Conservation (phyloP, 2,329 filamentous ascomycete genomes). For the Phoma sp. region DNA sequence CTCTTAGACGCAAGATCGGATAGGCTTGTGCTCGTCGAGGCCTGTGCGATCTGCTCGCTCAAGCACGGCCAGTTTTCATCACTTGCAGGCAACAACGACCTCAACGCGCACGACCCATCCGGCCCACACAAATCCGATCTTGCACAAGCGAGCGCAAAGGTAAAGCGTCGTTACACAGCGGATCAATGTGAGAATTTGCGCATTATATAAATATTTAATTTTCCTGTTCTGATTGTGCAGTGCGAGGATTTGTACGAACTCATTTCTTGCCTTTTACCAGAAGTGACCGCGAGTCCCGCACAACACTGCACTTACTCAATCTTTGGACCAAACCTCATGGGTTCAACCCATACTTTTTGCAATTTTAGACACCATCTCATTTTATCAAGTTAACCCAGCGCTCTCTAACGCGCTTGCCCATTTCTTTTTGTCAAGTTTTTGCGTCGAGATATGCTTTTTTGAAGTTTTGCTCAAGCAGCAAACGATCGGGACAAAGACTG, state of each 20-base stretch:
- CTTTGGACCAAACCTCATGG: constrained; percentile 59
- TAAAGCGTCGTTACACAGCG: not conserved
- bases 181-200: not conserved
- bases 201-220: constrained; percentile 17
- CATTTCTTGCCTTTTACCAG: constrained; percentile 83
- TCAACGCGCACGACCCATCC: constrained; percentile 1
- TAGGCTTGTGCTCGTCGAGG: not conserved
- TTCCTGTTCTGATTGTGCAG: constrained; percentile 55
- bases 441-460: not conserved
- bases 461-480: constrained; percentile 4
- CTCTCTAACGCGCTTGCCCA: not conserved
- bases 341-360: constrained; percentile 54
- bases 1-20: too few species aligned
- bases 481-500: not conserved
- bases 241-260: constrained; percentile 75
- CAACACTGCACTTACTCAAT: constrained; percentile 65
- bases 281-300: constrained; percentile 74
- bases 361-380: constrained; percentile 10
- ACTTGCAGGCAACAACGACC: not conserved
- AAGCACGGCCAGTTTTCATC: not conserved
- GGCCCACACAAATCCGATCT: not conserved
- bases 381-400: not conserved
- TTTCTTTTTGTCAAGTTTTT: constrained; percentile 8
- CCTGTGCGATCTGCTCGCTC: not conserved
- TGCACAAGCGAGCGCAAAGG: not conserved